Evolutionary conservation across 1,139 yeast species (phyloP), one percentile per base, ranked within the genome.

Genomic region (Diutina mesorugosa): DNA sequence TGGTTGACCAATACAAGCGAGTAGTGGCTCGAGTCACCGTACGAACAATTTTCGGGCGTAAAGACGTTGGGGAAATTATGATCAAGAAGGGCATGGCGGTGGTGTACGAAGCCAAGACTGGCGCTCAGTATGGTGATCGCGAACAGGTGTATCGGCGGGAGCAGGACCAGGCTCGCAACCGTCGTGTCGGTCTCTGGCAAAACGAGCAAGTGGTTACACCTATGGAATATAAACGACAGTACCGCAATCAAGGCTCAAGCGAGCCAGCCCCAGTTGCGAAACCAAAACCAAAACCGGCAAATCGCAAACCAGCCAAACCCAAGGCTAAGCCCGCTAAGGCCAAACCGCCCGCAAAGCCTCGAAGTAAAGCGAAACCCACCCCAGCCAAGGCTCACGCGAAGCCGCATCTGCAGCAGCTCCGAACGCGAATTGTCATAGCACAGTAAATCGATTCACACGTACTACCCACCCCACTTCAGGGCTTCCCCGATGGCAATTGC

Each of bases 51-150:
- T 79, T 80, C 4, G 95, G 96, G 0, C 77, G 77, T 61, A 80
- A 78, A 61, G 96, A 93, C 65, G 85, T 93, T 12, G 85, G 97
- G 64, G 83, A 85, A 6, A 95, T 91, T 67, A 90, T 93, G 97
- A 69, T 93, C 35, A 78, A 81, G 55, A 72, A 78, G 41, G 99
- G 99, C 0, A 73, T 91, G 68, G 97, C 90, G 0, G 81, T 90
- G 1, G 91, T 91, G 0, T 93, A 93, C 64, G 98, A 91, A 65
- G 87, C 90, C 1, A 86, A 84, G 58, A 65, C 72, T 1, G 87
- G 90, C 0, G 95, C 95, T 0, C 96, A 91, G 67, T 93, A 90
- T 69, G 96, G 93, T 61, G 90, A 87, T 1, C 77, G 78, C 57
- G 93, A 89, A 66, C 66, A 64, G 0, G 68, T 73, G 67, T 90